Base-by-base conservation (phyloP, 2,329 filamentous ascomycete species). In the Diaporthe helianthi region DNA sequence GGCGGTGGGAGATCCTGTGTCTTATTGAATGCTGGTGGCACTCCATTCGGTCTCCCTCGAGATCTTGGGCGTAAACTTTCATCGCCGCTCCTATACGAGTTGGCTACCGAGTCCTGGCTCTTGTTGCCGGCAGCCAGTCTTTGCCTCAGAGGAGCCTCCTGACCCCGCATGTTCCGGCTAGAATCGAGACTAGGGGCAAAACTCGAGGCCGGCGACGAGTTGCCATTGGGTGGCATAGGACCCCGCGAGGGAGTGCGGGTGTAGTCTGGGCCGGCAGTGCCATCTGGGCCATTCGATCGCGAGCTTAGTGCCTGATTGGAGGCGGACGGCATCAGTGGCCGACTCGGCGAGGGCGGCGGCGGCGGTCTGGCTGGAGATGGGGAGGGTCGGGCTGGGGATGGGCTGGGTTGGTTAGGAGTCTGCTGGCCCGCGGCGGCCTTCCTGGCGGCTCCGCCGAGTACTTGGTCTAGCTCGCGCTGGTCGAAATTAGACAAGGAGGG, bases 401-500 rank as follows among this genome's bases (percentile, higher is more conserved):
- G 69, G 12, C 55, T 64, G 4, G 61, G 73, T 69, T 29, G 75
- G 72, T 44, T 74, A 67, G 69, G 65, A 31, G 75, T 73, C 41
- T 73, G 76, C 36, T 73, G 71, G 61, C 76, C 75, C 9, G 77
- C 79, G 13, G 80, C 78, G 51, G 80, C 79, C 73, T 82, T 82
- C 58, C 83, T 73, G 65, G 77, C 74, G 4, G 76, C 83, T 60
- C 85, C 83, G 52, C 91, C 92, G 41, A 92, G 83, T 54, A 98
- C 87, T 74, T 91, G 86, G 64, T 95, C 93, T 71, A 91, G 83
- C 80, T 98, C 94, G 71, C 86, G 88, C 64, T 88, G 85, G 74
- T 95, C 93, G 78, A 99, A 98, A 9, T 95, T 95, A 67, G 88
- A 83, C 64, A 99, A 84, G 69, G 92, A 87, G 2, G 96, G 96